Percentiles rank a stretch among this genome's conserved stretches.
These are phyloP conservation scores for Alternaria incomplexa DNA, from an alignment of 2,329 filamentous ascomycete genomes.

Conservation along the genomic window DNA sequence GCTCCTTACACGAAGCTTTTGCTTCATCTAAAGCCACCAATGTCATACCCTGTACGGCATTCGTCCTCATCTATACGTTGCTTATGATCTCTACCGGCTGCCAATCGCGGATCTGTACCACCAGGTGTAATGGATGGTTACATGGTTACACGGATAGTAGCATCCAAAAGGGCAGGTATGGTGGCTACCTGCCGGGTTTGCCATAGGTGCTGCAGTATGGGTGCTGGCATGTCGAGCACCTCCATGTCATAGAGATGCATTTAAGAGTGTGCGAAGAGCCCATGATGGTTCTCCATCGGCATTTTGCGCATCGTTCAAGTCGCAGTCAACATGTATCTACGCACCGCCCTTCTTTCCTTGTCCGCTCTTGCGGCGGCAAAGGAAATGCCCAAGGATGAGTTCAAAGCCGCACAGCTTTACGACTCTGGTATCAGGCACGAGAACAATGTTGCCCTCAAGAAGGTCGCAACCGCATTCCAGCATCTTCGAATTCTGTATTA, in stretches of 20 bases:
- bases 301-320: constrained; percentile 5
- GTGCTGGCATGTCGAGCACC: constrained; percentile 16
- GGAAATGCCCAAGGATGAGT: constrained; percentile 44
- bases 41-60: constrained; percentile 25
- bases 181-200: constrained; percentile 38
- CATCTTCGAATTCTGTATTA: constrained; percentile 13
- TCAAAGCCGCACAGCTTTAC: constrained; percentile 45
- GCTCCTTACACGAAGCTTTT: constrained; percentile 34
- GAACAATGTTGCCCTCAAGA: constrained; percentile 45
- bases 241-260: constrained; percentile 13
- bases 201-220: constrained; percentile 20
- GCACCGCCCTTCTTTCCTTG: constrained; percentile 38
- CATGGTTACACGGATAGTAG: constrained; percentile 20
- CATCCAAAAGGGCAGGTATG: constrained; percentile 36
- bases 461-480: constrained; percentile 19
- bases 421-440: constrained; percentile 49
- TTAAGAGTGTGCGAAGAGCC: constrained; percentile 25
- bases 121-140: constrained; percentile 13
- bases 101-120: constrained; percentile 30
- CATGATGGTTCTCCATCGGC: background rate
- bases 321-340: constrained; percentile 35
- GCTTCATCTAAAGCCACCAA: constrained; percentile 41
- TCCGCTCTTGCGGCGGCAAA: constrained; percentile 42
- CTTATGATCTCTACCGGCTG: constrained; percentile 17
- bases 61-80: constrained; percentile 27